Evolutionary conservation across 2,329 filamentous ascomycete genomes (phyloP), one percentile per base, ranked within the genome.

Genomic region (Aphanoascus verrucosus): DNA sequence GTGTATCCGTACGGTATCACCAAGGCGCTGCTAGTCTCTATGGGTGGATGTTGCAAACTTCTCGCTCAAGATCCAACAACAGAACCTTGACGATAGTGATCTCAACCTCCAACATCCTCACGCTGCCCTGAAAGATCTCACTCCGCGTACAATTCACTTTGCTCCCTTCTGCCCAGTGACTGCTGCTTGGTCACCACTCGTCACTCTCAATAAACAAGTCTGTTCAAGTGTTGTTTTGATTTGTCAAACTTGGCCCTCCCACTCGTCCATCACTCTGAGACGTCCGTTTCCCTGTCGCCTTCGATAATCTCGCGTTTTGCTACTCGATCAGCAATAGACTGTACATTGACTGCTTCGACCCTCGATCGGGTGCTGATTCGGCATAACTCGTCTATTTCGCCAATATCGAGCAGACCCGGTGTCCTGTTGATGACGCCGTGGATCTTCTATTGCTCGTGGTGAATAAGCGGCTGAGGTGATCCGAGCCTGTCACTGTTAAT

Each of bases 391-490:
- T 48, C 37, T 4, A n/a, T 47, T 41, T 17, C 19, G 42, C 51
- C 41, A 41, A 20, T 15, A 20, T 17, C 23, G 42, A 42, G 14
- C 32, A 20, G 14, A n/a, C 19, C 34, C 35, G 42, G 23, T 19
- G 14, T 15, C 19, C 15, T 32, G 42, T 41, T 47, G 28, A 53
- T 40, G 49, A 53, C 51, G 41, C 44, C 17, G 44, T 41, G 44
- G 34, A 48, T 15, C 34, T 41, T 46, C 17, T 20, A 20, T 40
- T 28, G 12, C 19, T 48, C 20, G 23, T 20, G 23, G 37, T 41
- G 9, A 45, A 28, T 35, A 38, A 17, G 51, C 43, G 43, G 51
- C 51, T 53, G 51, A 48, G 47, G 51, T 41, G 51, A 53, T 47
- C 47, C 20, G 15, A n/a, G 23, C 42, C 15, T 19, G 5, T 48